Percentiles rank a stretch among this genome's conserved stretches.
Conservation (phyloP, 306 rosid genomes). For the Nissolia schottii region DNA sequence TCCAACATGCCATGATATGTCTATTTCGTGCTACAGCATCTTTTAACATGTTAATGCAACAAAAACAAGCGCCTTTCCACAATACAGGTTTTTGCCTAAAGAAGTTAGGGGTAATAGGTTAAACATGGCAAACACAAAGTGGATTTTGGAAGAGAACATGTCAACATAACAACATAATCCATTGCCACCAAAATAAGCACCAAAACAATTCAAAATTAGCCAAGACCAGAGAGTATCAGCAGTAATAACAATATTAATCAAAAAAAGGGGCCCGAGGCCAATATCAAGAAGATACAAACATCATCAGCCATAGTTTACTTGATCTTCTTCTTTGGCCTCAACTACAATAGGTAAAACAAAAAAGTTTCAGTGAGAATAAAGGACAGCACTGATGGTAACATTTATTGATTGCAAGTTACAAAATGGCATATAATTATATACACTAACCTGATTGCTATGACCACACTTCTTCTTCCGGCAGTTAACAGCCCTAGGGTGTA, state of each 20-base stretch:
- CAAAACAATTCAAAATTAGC: not conserved
- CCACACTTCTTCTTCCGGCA: conserved; percentile 87
- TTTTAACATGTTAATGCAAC: not conserved
- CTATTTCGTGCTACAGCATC: not conserved
- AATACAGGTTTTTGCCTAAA: not conserved
- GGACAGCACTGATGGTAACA: not conserved
- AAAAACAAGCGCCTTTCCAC: not conserved
- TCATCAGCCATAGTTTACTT: conserved; percentile 38
- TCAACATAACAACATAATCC: not conserved
- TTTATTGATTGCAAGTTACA: not conserved
- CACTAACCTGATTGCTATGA: conserved; percentile 68
- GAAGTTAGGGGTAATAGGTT: no score
- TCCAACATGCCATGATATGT: not conserved
- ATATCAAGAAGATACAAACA: not conserved
- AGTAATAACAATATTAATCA: not conserved
- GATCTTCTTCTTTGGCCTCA: conserved; percentile 95
- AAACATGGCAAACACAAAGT: not conserved
- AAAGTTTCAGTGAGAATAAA: no score
- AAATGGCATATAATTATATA: not conserved
- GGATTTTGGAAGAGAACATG: not conserved
- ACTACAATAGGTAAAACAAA: conserved; percentile 27
- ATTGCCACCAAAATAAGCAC: not conserved
- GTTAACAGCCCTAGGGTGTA: conserved; percentile 79
- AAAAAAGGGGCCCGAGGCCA: not conserved
- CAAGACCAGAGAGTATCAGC: not conserved